phyloP scores from a whole-genome alignment of 2,329 filamentous ascomycete species.

The Arachnomyces sp. region DNA sequence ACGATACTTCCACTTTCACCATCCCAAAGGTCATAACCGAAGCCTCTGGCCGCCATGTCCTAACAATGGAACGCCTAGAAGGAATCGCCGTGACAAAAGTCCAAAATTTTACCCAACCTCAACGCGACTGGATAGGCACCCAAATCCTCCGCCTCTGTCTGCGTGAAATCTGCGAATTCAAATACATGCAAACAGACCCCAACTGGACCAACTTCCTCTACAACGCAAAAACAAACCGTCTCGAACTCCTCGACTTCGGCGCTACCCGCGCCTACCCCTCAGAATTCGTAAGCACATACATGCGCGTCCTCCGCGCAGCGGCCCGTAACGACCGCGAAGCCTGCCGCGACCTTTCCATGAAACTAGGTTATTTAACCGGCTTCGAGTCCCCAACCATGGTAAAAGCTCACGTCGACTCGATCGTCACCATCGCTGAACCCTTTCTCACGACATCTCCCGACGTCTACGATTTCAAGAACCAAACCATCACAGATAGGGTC shows the following conservation, averaged over 20 bases:
- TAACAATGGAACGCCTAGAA: conserved; percentile 89
- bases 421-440: conserved; percentile 86
- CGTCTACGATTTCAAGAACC: conserved; percentile 83
- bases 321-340: conserved; percentile 58
- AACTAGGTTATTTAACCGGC: conserved; percentile 86
- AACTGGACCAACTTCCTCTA: conserved; percentile 99
- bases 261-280: conserved; percentile 79
- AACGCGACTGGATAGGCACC: conserved; percentile 93
- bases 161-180: conserved; percentile 88
- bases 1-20: conserved; percentile 65
- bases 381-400: conserved; percentile 80
- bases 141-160: conserved; percentile 87
- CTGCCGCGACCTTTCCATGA: conserved; percentile 61
- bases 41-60: conserved; percentile 75
- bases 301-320: conserved; percentile 72
- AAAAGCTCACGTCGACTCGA: conserved; percentile 79
- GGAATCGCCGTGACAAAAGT: conserved; percentile 80
- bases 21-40: conserved; percentile 72
- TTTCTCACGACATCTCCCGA: conserved; percentile 70
- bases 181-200: conserved; percentile 97
- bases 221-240: conserved; percentile 61
- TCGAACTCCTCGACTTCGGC: conserved; percentile 93
- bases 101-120: conserved; percentile 65
- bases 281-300: conserved; percentile 71
- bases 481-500: conserved; percentile 94